phyloP scores from a whole-genome alignment of 2,329 filamentous ascomycete genomes.

The Aureobasidium subglaciale region DNA sequence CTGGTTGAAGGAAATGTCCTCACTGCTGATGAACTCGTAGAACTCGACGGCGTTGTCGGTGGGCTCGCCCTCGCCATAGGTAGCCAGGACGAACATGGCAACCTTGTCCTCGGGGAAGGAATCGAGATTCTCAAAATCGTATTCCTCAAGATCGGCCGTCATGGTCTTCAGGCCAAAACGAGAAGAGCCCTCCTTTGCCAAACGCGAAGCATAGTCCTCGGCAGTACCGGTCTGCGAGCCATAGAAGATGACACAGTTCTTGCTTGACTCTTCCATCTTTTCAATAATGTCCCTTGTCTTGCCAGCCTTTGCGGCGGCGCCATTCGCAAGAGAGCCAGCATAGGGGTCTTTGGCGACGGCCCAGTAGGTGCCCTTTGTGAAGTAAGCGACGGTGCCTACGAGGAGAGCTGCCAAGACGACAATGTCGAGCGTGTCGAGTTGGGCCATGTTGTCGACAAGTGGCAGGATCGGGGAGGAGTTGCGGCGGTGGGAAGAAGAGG shows the following conservation, averaged over 20 bases:
- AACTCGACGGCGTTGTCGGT: conserved; percentile 99
- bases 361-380: conserved; percentile 96
- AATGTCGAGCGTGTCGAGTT: conserved; percentile 93
- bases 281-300: conserved; percentile 89
- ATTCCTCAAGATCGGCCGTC: conserved; percentile 96
- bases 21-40: conserved; percentile 86
- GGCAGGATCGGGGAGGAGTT: neutral
- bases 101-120: conserved; percentile 82
- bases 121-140: conserved; percentile 93
- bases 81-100: conserved; percentile 90
- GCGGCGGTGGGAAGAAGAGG: neutral
- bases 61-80: conserved; percentile 96
- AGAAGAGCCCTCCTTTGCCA: conserved; percentile 96
- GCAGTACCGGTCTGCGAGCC: conserved; percentile 97
- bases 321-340: conserved; percentile 63
- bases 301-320: conserved; percentile 61
- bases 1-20: conserved; percentile 75
- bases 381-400: conserved; percentile 84
- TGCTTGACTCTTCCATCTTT: conserved; percentile 90
- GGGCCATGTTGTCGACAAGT: conserved; percentile 58
- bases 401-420: conserved; percentile 81
- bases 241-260: conserved; percentile 98
- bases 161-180: conserved; percentile 95
- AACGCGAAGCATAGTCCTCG: conserved; percentile 91
- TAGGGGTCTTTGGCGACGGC: conserved; percentile 83